These are phyloP conservation scores for Limonium bicolor DNA, from an alignment of 148 eudicot genomes.

Conservation along the genomic window DNA sequence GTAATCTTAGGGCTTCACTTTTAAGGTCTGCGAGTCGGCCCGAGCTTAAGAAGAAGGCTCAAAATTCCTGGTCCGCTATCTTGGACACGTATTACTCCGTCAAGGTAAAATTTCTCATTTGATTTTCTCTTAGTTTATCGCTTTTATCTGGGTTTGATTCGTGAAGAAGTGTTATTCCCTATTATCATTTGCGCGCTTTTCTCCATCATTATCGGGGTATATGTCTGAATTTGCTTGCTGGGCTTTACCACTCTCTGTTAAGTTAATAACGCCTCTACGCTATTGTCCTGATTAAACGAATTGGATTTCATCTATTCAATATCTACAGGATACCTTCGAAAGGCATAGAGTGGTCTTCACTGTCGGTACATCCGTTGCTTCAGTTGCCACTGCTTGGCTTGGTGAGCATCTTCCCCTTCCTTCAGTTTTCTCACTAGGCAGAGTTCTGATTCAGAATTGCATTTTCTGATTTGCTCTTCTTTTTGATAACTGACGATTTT, in stretches of 20 bases:
- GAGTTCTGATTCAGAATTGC: too few species aligned
- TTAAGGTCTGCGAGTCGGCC: constrained; percentile 18
- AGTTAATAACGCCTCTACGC: too few species aligned
- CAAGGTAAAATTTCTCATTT: constrained; percentile 27
- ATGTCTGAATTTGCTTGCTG: too few species aligned
- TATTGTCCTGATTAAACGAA: too few species aligned
- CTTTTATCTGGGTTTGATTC: not conserved
- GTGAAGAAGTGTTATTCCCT: not conserved
- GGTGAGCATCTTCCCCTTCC: constrained; percentile 25
- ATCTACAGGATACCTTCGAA: constrained; percentile 38
- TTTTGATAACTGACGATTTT: too few species aligned
- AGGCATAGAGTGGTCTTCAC: constrained; percentile 89
- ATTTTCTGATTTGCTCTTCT: too few species aligned
- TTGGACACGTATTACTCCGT: constrained; percentile 62
- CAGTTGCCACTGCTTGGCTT: constrained; percentile 71
- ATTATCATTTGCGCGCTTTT: not conserved
- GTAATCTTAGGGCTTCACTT: constrained; percentile 18
- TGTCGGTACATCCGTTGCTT: constrained; percentile 69
- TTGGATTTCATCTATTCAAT: not conserved
- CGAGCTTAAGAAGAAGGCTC: constrained; percentile 40
- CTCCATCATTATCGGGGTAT: constrained; percentile 1
- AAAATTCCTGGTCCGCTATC: constrained; percentile 54
- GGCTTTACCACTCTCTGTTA: constrained; percentile 1
- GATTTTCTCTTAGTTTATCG: not conserved
- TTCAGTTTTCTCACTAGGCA: too few species aligned